phyloP scores from a whole-genome alignment of 352 stramenopile genomes.

The Halophytophthora batemanensis region DNA sequence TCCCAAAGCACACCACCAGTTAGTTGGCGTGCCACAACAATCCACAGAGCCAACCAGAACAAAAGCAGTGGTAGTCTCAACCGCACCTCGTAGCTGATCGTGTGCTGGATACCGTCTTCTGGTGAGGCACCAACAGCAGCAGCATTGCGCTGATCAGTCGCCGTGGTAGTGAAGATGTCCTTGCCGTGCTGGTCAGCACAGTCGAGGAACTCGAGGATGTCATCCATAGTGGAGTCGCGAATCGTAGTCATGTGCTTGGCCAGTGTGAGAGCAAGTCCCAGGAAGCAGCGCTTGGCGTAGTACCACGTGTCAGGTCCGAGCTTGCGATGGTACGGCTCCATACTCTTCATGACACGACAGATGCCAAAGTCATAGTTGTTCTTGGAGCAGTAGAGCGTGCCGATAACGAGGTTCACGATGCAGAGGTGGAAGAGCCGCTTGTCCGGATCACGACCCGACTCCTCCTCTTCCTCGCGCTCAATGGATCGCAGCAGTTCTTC shows the following conservation, averaged over 20 bases:
- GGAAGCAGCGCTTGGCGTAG: slow-evolving; percentile 95
- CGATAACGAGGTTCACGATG: slow-evolving; percentile 98
- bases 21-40: not conserved
- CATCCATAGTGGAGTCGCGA: slow-evolving; percentile 92
- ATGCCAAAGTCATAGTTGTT: slow-evolving; percentile 98
- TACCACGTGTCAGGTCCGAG: slow-evolving; percentile 95
- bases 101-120: slow-evolving; percentile 57
- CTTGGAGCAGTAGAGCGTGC: slow-evolving; percentile 97
- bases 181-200: slow-evolving; percentile 89
- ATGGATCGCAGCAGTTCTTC: slow-evolving; percentile 95
- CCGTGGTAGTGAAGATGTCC: slow-evolving; percentile 87
- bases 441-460: slow-evolving; percentile 84
- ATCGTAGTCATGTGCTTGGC: slow-evolving; percentile 96
- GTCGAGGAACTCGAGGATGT: slow-evolving; percentile 94
- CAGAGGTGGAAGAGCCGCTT: slow-evolving; percentile 94
- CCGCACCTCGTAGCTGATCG: slow-evolving; percentile 90
- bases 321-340: slow-evolving; percentile 96
- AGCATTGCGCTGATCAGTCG: slow-evolving; percentile 27
- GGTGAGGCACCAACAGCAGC: slow-evolving; percentile 10
- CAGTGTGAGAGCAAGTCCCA: slow-evolving; percentile 91
- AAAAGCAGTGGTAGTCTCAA: not conserved
- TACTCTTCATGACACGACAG: slow-evolving; percentile 92
- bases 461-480: slow-evolving; percentile 93
- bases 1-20: not conserved
- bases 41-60: not conserved